Conservation (phyloP, 805 yeast genomes). For the Yarrowia deformans region DNA sequence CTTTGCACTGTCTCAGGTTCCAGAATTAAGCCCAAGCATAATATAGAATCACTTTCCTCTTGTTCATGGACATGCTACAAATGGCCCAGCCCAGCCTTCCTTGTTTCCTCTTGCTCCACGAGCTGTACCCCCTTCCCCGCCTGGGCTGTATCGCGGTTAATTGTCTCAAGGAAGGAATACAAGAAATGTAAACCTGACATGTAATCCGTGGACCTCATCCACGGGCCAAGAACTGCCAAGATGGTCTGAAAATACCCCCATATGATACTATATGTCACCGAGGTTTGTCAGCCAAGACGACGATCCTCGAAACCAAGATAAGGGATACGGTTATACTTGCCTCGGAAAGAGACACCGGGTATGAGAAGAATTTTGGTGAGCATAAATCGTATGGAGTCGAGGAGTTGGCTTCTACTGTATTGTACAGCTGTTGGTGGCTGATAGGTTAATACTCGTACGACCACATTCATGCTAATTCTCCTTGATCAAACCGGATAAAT, state of each 20-base stretch:
- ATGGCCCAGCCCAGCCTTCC: background rate
- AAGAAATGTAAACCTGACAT: background rate
- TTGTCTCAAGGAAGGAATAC: background rate
- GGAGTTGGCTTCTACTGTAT: too few relatives aligned
- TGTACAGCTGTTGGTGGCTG: too few relatives aligned
- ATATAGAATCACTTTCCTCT: background rate
- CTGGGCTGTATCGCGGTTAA: background rate
- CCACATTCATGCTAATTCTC: too few relatives aligned
- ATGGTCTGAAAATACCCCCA: background rate
- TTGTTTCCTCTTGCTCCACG: background rate
- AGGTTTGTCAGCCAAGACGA: too few relatives aligned
- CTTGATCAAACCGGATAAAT: slow-evolving; percentile 1
- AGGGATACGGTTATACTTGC: background rate
- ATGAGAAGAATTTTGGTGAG: too few relatives aligned
- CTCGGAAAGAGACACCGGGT: too few relatives aligned
- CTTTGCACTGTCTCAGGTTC: background rate
- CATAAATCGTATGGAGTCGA: too few relatives aligned
- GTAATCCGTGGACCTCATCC: background rate
- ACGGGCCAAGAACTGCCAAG: slow-evolving; percentile 6
- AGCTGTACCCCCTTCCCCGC: background rate
- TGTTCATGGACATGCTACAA: slow-evolving; percentile 1
- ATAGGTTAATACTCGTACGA: too few relatives aligned
- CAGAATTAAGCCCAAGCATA: background rate
- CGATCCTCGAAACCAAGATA: background rate
- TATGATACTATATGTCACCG: background rate